Conservation (phyloP, 371 early-diverging fungal species). For the Syncephalis fuscata region DNA sequence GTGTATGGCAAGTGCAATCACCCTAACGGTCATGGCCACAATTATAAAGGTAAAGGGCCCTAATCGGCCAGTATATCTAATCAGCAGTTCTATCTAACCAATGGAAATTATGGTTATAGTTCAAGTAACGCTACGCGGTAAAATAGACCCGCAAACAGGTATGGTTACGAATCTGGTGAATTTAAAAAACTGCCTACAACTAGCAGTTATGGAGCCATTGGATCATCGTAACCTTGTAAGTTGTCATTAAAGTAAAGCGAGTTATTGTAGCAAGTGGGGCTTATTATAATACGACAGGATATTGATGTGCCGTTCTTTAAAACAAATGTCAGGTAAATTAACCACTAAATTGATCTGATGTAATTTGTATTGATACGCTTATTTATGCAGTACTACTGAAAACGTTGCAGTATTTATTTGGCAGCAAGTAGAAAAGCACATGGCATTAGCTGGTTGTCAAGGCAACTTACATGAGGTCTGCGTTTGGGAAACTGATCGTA, state of each 20-base stretch:
- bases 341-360: too few relatives aligned
- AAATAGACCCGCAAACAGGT: conserved; percentile 55
- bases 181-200: conserved; percentile 56
- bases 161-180: conserved; percentile 79
- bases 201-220: conserved; percentile 50
- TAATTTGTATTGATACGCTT: neutral
- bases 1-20: conserved; percentile 85
- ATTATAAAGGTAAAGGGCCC: conserved; percentile 44
- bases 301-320: conserved; percentile 58
- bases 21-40: conserved; percentile 75
- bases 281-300: too few relatives aligned
- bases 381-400: conserved; percentile 60
- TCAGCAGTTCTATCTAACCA: too few relatives aligned
- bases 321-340: conserved; percentile 26
- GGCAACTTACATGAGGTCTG: conserved; percentile 39
- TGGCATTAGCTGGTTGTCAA: conserved; percentile 17
- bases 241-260: too few relatives aligned
- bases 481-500: conserved; percentile 56
- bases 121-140: neutral
- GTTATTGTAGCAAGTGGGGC: too few relatives aligned
- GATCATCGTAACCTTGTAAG: conserved; percentile 72
- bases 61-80: too few relatives aligned
- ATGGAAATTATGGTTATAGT: too few relatives aligned
- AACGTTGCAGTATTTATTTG: conserved; percentile 77
- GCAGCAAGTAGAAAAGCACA: conserved; percentile 31